Percentiles rank a stretch among this genome's conserved stretches.
Evolutionary conservation across 495 filamentous ascomycete species (phyloP).

Genomic region (Aspergillus campestris): DNA sequence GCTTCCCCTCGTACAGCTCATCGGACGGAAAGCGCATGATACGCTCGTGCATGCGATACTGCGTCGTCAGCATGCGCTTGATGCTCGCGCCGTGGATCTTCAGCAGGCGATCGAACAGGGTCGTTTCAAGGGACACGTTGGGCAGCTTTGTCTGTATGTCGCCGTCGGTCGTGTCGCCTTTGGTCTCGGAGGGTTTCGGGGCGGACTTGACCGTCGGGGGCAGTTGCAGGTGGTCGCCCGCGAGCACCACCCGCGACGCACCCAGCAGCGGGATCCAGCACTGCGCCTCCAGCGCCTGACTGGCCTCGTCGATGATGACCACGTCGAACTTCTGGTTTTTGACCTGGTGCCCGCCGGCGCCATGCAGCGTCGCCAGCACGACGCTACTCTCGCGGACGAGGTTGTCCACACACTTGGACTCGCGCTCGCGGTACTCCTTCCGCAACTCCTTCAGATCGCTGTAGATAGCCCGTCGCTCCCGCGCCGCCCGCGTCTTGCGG

Average conservation of each 20-base stretch:
- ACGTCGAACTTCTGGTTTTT: slow-evolving; percentile 80
- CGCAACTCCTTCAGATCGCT: slow-evolving; percentile 73
- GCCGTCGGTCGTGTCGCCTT: slow-evolving; percentile 10
- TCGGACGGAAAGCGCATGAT: slow-evolving; percentile 94
- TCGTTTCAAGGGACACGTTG: slow-evolving; percentile 62
- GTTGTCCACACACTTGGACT: slow-evolving; percentile 67
- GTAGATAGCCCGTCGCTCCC: slow-evolving; percentile 77
- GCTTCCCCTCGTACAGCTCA: slow-evolving; percentile 72
- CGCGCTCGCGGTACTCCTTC: slow-evolving; percentile 81
- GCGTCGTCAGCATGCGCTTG: slow-evolving; percentile 93
- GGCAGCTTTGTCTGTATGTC: slow-evolving; percentile 24
- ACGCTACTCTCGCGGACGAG: slow-evolving; percentile 73
- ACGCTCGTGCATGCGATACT: slow-evolving; percentile 94
- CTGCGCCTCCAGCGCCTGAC: slow-evolving; percentile 91
- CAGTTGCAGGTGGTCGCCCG: slow-evolving; percentile 89
- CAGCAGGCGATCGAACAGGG: slow-evolving; percentile 85
- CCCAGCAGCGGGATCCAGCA: slow-evolving; percentile 90
- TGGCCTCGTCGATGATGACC: slow-evolving; percentile 91
- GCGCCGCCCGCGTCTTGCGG: slow-evolving; percentile 72
- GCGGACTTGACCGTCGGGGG: slow-evolving; percentile 87
- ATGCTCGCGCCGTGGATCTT: slow-evolving; percentile 71
- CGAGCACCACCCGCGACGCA: slow-evolving; percentile 79
- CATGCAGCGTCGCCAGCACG: slow-evolving; percentile 86
- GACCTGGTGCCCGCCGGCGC: slow-evolving; percentile 80
- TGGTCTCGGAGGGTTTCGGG: slow-evolving; percentile 9